Conservation (phyloP, 306 rosid genomes). For the Medicago arabica region DNA sequence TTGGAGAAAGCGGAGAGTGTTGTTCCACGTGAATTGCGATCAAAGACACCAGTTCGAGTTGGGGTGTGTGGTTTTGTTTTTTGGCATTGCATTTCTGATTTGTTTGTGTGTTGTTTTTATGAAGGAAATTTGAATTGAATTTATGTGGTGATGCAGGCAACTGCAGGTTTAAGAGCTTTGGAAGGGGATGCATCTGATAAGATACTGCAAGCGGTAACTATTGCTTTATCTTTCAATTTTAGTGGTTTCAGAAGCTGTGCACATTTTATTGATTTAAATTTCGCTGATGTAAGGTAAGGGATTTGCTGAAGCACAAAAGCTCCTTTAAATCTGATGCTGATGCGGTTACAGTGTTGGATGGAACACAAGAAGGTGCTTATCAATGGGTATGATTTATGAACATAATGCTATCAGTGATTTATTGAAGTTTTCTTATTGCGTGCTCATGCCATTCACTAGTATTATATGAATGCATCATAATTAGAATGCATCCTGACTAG, state of each 20-base stretch:
- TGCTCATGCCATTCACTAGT: conserved; percentile 18
- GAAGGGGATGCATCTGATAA: conserved; percentile 78
- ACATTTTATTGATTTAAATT: conserved; percentile 2
- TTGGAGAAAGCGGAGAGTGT: conserved; percentile 74
- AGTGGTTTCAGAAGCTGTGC: conserved; percentile 26
- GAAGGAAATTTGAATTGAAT: conserved; percentile 39
- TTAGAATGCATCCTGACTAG: conserved; percentile 11
- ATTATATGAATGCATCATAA: conserved; percentile 7
- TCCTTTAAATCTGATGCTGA: conserved; percentile 56
- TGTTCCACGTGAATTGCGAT: conserved; percentile 74
- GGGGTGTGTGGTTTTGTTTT: conserved; percentile 61
- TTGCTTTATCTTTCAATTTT: conserved; percentile 9
- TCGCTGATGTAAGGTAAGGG: conserved; percentile 68
- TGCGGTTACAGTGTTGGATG: conserved; percentile 88
- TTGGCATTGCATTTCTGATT: conserved; percentile 1
- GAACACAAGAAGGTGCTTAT: conserved; percentile 93
- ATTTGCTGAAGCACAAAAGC: conserved; percentile 72
- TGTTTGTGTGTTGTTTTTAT: conserved; percentile 14
- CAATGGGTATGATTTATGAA: conserved; percentile 80
- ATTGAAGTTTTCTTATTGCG: neutral
- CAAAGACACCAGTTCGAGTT: conserved; percentile 89
- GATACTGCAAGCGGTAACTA: conserved; percentile 85
- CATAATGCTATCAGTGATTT: conserved; percentile 15
- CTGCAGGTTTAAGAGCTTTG: conserved; percentile 93
- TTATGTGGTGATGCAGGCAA: conserved; percentile 68